Base-by-base conservation (phyloP, 2,329 filamentous ascomycete genomes). In the Pyrenophora graminea region DNA sequence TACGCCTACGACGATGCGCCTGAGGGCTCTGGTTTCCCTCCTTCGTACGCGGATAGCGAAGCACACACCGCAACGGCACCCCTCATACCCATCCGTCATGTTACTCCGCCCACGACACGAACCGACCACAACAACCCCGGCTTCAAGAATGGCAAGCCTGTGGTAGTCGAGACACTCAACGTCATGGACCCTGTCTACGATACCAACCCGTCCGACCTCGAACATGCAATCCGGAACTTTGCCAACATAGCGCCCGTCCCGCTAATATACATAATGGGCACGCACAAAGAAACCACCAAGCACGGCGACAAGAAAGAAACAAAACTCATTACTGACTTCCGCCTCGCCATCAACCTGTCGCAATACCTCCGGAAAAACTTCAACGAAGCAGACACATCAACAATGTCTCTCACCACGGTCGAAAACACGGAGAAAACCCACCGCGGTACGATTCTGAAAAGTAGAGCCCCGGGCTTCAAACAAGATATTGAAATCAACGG, bases 361-460 rank as follows among this genome's bases (percentile, higher is more conserved):
- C 51, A 56, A 1, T 74, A 71, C 49, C 51, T 74, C 8, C 48
- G 56, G 9, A 51, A 45, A 1, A 52, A 65, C 38, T 66, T 64
- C 42, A 43, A 62, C 7, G 31, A 51, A 6, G 34, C 45, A 6
- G 60, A 66, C 33, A 46, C 51, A 0, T 58, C 57, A 0, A 62
- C 59, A 23, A 73, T 72, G 69, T 48, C 48, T 1, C 58, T 75
- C 9, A 41, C 44, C 8, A 80, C 82, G 0, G 82, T 82, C 0
- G 77, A 82, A 41, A 83, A 86, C 62, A 74, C 78, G 45, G 82
- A 87, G 59, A 82, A 84, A 56, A 81, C 82, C 8, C 79, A 82
- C 47, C 85, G 88, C n/a, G 88, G 88, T 17, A 85, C 84, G 3
- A 76, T 85, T 43, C 76, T 84, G 13, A 77, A 79, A 49, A 79